Evolutionary conservation across 176 grass and related monocot genomes (phyloP).

Genomic region (Lolium perenne): DNA sequence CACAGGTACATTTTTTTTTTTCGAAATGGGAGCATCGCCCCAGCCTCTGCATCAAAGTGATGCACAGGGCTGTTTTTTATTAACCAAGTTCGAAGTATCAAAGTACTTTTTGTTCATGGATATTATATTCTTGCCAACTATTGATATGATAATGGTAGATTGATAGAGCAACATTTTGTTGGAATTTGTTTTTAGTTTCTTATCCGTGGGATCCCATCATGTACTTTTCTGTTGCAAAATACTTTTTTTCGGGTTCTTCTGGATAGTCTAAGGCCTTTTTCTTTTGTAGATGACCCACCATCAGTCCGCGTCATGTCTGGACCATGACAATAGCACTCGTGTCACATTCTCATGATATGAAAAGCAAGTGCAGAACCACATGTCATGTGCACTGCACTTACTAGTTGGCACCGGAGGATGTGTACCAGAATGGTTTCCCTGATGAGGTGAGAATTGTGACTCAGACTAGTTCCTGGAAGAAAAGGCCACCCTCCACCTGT

Average conservation of each 20-base stretch:
- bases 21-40: too few relatives aligned
- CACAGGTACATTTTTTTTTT: conserved; percentile 33
- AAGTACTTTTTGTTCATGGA: not conserved
- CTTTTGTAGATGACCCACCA: conserved; percentile 28
- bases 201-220: not conserved
- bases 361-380: conserved; percentile 32
- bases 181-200: not conserved
- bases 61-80: too few relatives aligned
- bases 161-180: not conserved
- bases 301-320: not conserved
- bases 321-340: not conserved
- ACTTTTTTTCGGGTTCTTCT: not conserved
- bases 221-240: not conserved
- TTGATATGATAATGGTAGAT: conserved; percentile 34
- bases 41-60: too few relatives aligned
- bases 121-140: conserved; percentile 34
- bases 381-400: conserved; percentile 25
- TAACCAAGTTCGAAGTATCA: too few relatives aligned
- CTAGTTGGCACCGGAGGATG: conserved; percentile 38
- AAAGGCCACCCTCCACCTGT: conserved; percentile 15
- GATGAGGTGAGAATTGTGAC: conserved; percentile 36
- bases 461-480: not conserved
- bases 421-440: not conserved
- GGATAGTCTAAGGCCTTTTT: conserved; percentile 25
- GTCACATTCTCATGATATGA: conserved; percentile 41